Conservation (phyloP, 768 basidiomycete species). For the Xanthoconium stramineum region DNA sequence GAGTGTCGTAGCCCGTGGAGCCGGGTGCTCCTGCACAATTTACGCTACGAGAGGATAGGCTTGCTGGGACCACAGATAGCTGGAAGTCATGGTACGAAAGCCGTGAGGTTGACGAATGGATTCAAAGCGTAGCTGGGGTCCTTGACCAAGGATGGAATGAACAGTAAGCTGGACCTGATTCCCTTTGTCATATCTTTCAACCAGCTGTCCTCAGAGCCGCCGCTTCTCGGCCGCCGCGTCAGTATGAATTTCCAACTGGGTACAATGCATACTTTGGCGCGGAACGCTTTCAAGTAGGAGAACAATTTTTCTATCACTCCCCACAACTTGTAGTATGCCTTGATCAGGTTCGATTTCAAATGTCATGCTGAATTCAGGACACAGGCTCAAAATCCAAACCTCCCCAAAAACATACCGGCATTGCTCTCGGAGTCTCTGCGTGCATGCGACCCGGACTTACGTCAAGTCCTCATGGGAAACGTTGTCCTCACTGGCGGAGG, state of each 20-base stretch:
- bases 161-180: conserved; percentile 48
- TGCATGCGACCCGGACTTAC: conserved; percentile 87
- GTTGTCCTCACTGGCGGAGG: conserved; percentile 96
- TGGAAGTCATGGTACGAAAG: conserved; percentile 81
- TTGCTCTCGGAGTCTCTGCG: conserved; percentile 77
- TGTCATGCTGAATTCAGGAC: conserved; percentile 4
- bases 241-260: conserved; percentile 96
- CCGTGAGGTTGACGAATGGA: conserved; percentile 90
- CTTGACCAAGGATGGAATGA: conserved; percentile 87
- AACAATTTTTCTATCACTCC: conserved; percentile 83
- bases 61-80: conserved; percentile 67
- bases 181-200: background rate
- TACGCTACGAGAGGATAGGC: conserved; percentile 70
- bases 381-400: conserved; percentile 55
- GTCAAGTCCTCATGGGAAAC: conserved; percentile 86
- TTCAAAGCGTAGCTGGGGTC: conserved; percentile 84
- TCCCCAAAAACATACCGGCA: conserved; percentile 72
- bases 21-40: conserved; percentile 61
- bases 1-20: conserved; percentile 65
- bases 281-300: conserved; percentile 82
- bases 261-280: conserved; percentile 79
- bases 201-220: conserved; percentile 45
- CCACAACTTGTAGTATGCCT: conserved; percentile 47
- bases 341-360: background rate
- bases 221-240: conserved; percentile 51